Evolutionary conservation across 164 flowering plant species (phyloP), one percentile per base, ranked within the genome.

Genomic region (Aristolochia californica): DNA sequence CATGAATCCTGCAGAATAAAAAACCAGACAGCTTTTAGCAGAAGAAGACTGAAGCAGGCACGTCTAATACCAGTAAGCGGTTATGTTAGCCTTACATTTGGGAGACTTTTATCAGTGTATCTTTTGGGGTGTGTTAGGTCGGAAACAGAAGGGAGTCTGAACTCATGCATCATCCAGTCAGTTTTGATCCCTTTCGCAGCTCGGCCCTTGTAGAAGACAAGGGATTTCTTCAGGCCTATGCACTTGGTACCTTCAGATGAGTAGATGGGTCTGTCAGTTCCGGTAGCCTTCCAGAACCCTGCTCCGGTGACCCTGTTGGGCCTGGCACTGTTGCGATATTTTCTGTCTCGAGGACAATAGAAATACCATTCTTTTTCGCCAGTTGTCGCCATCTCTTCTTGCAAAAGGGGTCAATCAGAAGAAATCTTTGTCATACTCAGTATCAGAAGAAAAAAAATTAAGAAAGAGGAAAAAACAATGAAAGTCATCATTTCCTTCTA

Each of bases 111-210:
- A 66, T 82, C 88, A 13, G 74, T 13, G 61, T 71, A 70, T 57
- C 77, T 71, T 72, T 83, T 86, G 7, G 76, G 57, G 2, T 73
- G 63, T 1, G 57, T 30, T 1, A 82, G 58, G 62, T 89, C 78
- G 0, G 70, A 50, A 45, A 77, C 74, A 53, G 97, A 77, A 49
- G 94, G 97, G 14, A 93, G 75, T 43, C 99, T 74, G 58, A 93
- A 93, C 72, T 93, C 99, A 59, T 93, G 99, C 99, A 89, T 93
- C 99, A 93, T 93, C 99, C 99, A 93, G 68, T 89, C 97, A 45
- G 96, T 93, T 70, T 93, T 93, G 62, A 74, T 72, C 22, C 99
- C 99, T 75, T 81, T 93, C 11, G 96, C 97, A 25, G 99, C 99
- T 71, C 94, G 80, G 7, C 99, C 99, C 68, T 66, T 81, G 78